These are phyloP conservation scores for Nevesoporus exiguus DNA, from an alignment of 768 basidiomycete species.

Conservation along the genomic window DNA sequence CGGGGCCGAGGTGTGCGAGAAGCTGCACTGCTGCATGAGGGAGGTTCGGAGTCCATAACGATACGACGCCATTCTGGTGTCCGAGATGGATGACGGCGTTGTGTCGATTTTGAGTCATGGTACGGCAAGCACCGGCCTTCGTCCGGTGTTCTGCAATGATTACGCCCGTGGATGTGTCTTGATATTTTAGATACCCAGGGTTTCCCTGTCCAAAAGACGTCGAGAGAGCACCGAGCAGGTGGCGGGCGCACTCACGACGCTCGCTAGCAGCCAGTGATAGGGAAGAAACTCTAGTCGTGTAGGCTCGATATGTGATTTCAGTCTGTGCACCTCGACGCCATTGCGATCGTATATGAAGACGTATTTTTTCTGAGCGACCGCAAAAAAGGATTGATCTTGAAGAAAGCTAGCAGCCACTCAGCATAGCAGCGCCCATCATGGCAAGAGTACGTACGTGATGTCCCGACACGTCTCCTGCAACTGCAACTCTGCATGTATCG, in stretches of 20 bases:
- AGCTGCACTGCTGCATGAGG: conserved; percentile 89
- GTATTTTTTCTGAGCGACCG: conserved; percentile 95
- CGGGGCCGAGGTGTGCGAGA: conserved; percentile 86
- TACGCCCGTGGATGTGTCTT: conserved; percentile 92
- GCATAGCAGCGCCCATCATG: neutral
- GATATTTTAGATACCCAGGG: conserved; percentile 90
- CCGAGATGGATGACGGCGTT: conserved; percentile 94
- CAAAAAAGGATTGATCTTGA: conserved; percentile 90
- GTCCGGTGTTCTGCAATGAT: conserved; percentile 86
- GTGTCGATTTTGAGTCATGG: conserved; percentile 89
- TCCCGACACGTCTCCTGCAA: conserved; percentile 88
- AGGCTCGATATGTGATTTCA: conserved; percentile 84
- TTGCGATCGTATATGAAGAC: conserved; percentile 94
- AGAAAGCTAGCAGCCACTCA: conserved; percentile 57
- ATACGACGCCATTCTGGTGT: conserved; percentile 93
- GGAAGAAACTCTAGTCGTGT: conserved; percentile 89
- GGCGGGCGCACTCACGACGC: conserved; percentile 53
- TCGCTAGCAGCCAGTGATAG: conserved; percentile 92
- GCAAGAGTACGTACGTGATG: conserved; percentile 62
- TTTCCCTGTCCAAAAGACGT: conserved; percentile 54
- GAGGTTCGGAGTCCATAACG: conserved; percentile 94
- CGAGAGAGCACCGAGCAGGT: neutral
- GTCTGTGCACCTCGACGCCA: conserved; percentile 87
- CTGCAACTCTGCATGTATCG: conserved; percentile 83
- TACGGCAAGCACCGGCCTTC: conserved; percentile 77